Percentiles rank a stretch among this genome's conserved stretches.
Evolutionary conservation across 2,329 filamentous ascomycete species (phyloP).

Genomic region (Apiospora saccharicola): DNA sequence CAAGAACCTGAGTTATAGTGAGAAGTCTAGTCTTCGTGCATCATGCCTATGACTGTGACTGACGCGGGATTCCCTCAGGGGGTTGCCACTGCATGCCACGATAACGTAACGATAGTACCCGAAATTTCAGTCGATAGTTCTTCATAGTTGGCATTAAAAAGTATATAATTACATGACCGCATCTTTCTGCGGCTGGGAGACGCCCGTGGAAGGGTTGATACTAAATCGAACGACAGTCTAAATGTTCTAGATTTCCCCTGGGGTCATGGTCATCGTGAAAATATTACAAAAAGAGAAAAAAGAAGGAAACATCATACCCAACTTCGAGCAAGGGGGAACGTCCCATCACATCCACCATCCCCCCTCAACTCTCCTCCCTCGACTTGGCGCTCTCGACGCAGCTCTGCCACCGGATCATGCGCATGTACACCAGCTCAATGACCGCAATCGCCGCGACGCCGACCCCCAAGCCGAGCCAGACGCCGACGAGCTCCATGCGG

Average conservation of each 20-base stretch:
- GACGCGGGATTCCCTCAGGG: too few relatives aligned
- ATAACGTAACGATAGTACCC: too few relatives aligned
- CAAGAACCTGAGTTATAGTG: too few relatives aligned
- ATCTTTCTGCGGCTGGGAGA: neutral
- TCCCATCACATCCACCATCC: neutral
- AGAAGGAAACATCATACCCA: neutral
- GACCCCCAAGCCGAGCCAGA: conserved; percentile 45
- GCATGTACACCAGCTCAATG: conserved; percentile 45
- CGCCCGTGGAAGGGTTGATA: neutral
- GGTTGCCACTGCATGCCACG: too few relatives aligned
- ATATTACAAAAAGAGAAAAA: neutral
- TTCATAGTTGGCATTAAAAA: neutral
- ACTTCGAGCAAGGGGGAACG: neutral
- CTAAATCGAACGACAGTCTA: neutral
- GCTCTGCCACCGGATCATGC: conserved; percentile 41
- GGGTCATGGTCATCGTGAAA: neutral
- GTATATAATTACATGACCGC: neutral
- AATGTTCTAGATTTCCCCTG: neutral
- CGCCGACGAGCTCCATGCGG: conserved; percentile 44
- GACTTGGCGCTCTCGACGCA: conserved; percentile 42
- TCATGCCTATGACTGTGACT: too few relatives aligned
- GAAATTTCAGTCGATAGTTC: too few relatives aligned
- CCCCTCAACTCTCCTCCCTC: conserved; percentile 35
- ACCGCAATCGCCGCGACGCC: conserved; percentile 41
- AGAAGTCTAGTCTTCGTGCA: too few relatives aligned